Percentiles rank a stretch among this genome's conserved stretches.
Evolutionary conservation across 495 filamentous ascomycete genomes (phyloP).

Genomic region (Tuber magnatum): DNA sequence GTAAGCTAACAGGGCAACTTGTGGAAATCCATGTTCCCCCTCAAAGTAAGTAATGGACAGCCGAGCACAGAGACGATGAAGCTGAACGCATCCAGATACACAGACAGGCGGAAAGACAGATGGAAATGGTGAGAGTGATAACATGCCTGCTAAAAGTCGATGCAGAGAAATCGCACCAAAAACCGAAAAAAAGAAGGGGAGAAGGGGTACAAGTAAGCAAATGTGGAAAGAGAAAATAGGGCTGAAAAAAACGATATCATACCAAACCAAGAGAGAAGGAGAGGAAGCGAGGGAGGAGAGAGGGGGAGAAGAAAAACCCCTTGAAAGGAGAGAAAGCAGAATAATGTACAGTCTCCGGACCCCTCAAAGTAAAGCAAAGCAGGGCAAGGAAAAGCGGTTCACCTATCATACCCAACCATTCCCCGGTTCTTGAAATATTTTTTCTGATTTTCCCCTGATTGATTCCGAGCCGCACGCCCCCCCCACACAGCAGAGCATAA

Average conservation of each 20-base stretch:
- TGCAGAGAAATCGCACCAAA: slow-evolving; percentile 7
- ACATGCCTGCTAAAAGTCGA: slow-evolving; percentile 18
- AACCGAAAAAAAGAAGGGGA: slow-evolving; percentile 11
- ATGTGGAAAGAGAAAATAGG: slow-evolving; percentile 9
- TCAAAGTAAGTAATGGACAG: neutral
- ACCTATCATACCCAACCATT: neutral
- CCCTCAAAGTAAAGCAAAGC: neutral
- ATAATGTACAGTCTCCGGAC: slow-evolving; percentile 31
- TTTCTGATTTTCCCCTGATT: slow-evolving; percentile 12
- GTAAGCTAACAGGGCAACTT: neutral
- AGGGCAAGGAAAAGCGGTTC: neutral
- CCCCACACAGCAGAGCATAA: slow-evolving; percentile 5
- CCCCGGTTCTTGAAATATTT: slow-evolving; percentile 3
- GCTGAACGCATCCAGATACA: neutral
- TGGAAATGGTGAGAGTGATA: neutral
- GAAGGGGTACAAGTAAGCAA: slow-evolving; percentile 3
- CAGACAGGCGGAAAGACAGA: neutral
- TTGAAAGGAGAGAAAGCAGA: slow-evolving; percentile 17
- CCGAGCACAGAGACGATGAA: neutral
- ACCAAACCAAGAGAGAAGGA: neutral
- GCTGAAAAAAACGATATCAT: slow-evolving; percentile 10
- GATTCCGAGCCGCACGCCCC: neutral
- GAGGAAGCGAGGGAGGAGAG: neutral
- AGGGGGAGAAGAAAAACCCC: slow-evolving; percentile 13
- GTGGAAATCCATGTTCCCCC: neutral